Evolutionary conservation across 2,329 filamentous ascomycete species (phyloP).

Genomic region (Macrophomina tecta): DNA sequence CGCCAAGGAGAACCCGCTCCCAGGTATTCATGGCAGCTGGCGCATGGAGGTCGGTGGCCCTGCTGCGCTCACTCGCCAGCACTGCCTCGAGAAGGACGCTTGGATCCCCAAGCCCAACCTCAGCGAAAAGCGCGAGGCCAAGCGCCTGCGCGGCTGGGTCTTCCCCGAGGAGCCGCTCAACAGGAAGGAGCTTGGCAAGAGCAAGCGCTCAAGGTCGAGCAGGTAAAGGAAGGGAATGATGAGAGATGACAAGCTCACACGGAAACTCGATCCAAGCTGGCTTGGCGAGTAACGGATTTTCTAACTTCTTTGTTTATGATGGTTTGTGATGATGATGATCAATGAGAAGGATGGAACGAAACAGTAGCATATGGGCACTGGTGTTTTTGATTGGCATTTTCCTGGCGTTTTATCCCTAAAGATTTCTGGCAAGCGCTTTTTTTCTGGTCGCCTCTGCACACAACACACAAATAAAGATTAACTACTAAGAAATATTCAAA

Average conservation of each 20-base stretch:
- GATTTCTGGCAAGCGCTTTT: not conserved
- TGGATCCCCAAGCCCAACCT: constrained; percentile 78
- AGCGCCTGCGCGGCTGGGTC: constrained; percentile 75
- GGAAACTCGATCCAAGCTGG: constrained; percentile 8
- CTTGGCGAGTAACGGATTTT: constrained; percentile 1
- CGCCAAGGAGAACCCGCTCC: constrained; percentile 65
- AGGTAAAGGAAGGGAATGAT: constrained; percentile 2
- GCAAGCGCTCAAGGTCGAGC: constrained; percentile 37
- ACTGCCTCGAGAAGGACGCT: constrained; percentile 70
- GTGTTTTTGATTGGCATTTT: constrained; percentile 22
- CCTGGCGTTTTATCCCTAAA: constrained; percentile 18
- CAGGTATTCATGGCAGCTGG: constrained; percentile 66
- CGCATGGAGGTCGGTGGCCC: constrained; percentile 75
- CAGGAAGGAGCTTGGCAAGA: constrained; percentile 72
- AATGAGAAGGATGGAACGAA: constrained; percentile 9
- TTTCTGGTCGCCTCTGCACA: constrained; percentile 3
- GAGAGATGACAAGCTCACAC: constrained; percentile 16
- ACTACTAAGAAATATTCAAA: constrained; percentile 19
- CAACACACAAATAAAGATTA: constrained; percentile 9
- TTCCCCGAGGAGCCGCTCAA: constrained; percentile 76
- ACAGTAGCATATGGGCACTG: constrained; percentile 7
- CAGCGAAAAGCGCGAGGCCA: constrained; percentile 77
- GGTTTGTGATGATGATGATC: constrained; percentile 23
- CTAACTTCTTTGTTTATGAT: constrained; percentile 8
- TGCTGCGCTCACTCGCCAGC: constrained; percentile 72